Percentiles rank a stretch among this genome's conserved stretches.
These are phyloP conservation scores for Eucalyptus pumila DNA, from an alignment of 345 rosid genomes.

Conservation along the genomic window DNA sequence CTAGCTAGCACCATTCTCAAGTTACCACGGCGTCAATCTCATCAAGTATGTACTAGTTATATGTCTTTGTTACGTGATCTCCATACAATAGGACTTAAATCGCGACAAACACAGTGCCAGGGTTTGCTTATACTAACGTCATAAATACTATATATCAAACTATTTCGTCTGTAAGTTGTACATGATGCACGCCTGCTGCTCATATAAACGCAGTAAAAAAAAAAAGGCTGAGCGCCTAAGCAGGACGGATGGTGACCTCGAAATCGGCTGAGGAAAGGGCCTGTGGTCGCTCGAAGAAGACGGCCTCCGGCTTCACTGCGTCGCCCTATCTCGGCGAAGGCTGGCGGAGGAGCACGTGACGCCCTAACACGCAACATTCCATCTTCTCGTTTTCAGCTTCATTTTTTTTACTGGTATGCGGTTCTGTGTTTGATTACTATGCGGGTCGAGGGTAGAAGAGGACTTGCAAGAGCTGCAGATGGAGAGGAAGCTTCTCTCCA, in stretches of 20 bases:
- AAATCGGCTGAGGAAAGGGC: neutral
- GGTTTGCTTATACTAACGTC: neutral
- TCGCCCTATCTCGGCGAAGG: neutral
- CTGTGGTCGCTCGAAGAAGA: neutral
- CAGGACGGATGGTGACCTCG: neutral
- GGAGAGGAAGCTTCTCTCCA: neutral
- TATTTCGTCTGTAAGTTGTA: neutral
- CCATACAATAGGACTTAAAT: neutral
- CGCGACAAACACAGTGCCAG: neutral
- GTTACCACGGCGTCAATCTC: neutral
- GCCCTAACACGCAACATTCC: neutral
- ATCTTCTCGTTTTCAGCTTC: neutral
- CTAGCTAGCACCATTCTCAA: neutral
- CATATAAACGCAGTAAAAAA: neutral
- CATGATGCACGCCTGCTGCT: neutral
- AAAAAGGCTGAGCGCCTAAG: neutral
- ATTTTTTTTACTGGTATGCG: rapidly evolving
- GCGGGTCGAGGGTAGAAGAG: neutral
- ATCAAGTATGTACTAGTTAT: neutral
- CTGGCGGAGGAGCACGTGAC: neutral
- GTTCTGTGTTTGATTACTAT: neutral
- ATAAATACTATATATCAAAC: neutral
- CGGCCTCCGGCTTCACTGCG: neutral
- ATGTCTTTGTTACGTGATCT: neutral
- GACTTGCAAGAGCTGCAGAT: neutral